Percentiles rank a stretch among this genome's conserved stretches.
Evolutionary conservation across 1,139 yeast genomes (phyloP).

Genomic region (Geotrichum citri-aurantii): DNA sequence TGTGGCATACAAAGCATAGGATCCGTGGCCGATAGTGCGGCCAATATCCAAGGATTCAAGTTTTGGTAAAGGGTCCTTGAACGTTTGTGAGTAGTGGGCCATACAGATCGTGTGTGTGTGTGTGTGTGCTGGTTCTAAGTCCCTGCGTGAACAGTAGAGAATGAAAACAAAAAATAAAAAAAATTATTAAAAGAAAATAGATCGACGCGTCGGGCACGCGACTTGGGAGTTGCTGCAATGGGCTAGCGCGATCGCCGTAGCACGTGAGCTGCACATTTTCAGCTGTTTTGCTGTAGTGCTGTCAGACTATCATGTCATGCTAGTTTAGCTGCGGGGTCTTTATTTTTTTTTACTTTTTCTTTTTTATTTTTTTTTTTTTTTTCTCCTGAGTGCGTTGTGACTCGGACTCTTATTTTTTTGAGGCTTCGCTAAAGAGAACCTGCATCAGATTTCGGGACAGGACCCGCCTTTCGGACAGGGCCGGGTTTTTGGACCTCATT

Average conservation of each 20-base stretch:
- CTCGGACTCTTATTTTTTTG: too few species aligned
- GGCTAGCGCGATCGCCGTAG: background rate
- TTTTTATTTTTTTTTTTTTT: too few species aligned
- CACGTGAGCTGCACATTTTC: background rate
- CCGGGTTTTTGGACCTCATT: too few species aligned
- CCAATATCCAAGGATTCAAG: conserved; percentile 7
- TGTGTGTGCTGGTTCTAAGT: background rate
- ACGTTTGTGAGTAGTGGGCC: conserved; percentile 5
- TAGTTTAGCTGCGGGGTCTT: background rate
- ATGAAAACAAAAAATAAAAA: background rate
- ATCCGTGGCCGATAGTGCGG: conserved; percentile 3
- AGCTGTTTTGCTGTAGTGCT: background rate
- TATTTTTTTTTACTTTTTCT: background rate
- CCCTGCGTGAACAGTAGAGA: background rate
- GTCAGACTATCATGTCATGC: background rate
- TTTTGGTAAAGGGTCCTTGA: conserved; percentile 7
- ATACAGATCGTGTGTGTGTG: background rate
- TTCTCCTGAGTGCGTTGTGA: too few species aligned
- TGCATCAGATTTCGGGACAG: too few species aligned
- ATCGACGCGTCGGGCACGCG: background rate
- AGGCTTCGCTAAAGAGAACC: too few species aligned
- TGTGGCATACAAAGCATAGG: conserved; percentile 9
- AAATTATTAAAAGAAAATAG: background rate
- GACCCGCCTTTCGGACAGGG: too few species aligned
- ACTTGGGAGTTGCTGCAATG: background rate